These are phyloP conservation scores for Helicocarpus griseus DNA, from an alignment of 2,329 filamentous ascomycete genomes.

Conservation along the genomic window DNA sequence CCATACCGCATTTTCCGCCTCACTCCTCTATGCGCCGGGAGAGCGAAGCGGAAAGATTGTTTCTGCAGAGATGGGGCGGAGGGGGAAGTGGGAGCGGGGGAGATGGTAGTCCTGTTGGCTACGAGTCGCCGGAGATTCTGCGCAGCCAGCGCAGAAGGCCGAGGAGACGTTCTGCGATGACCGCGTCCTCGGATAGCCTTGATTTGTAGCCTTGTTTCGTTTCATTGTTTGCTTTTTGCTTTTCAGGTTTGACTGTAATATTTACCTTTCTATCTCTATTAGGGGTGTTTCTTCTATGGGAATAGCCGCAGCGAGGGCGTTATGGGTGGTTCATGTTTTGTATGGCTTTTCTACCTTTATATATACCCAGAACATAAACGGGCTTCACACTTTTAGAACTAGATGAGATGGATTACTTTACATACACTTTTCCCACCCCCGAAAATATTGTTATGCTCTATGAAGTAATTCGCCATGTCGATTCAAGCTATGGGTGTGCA, in stretches of 20 bases:
- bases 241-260: too few species aligned
- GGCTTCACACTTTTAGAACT: too few species aligned
- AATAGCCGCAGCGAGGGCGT: background rate
- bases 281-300: background rate
- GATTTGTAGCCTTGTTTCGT: too few species aligned
- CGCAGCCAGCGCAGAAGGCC: conserved; percentile 22
- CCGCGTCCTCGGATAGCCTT: conserved; percentile 42
- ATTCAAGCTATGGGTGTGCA: too few species aligned
- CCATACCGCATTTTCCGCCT: conserved; percentile 22
- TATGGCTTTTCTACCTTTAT: too few species aligned
- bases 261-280: background rate
- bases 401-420: too few species aligned
- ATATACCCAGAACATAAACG: too few species aligned
- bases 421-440: too few species aligned
- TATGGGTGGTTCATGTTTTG: background rate
- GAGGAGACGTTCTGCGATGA: conserved; percentile 25
- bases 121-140: background rate
- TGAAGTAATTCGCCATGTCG: too few species aligned
- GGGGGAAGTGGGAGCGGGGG: conserved; percentile 19
- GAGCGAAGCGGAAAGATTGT: conserved; percentile 31
- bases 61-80: conserved; percentile 31
- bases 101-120: background rate
- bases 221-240: too few species aligned
- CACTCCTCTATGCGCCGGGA: conserved; percentile 18
- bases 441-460: too few species aligned